Conservation (phyloP, 169 alveolate genomes). For the Plasmodium billcollinsi region DNA sequence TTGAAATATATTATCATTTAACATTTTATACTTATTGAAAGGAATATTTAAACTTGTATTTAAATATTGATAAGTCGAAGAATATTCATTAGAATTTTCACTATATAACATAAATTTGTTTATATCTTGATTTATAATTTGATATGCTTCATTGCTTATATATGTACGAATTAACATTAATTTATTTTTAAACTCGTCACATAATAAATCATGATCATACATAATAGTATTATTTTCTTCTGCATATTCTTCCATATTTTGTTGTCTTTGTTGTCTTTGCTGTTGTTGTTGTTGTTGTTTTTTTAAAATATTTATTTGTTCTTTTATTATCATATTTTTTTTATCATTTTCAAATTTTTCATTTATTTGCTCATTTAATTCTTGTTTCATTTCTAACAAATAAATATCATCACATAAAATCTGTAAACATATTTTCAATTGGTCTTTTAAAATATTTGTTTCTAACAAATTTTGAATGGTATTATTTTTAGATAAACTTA, state of each 20-base stretch:
- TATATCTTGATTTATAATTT: slow-evolving; percentile 17
- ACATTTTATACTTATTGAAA: slow-evolving; percentile 13
- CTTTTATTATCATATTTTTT: slow-evolving; percentile 82
- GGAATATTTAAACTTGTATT: slow-evolving; percentile 49
- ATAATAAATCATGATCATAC: slow-evolving; percentile 81
- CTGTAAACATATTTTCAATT: slow-evolving; percentile 74
- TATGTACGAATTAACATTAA: slow-evolving; percentile 6
- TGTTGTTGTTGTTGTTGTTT: not conserved
- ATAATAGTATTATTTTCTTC: slow-evolving; percentile 37
- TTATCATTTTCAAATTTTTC: slow-evolving; percentile 78
- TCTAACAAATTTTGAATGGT: slow-evolving; percentile 77
- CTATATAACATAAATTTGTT: slow-evolving; percentile 30
- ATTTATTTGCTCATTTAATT: slow-evolving; percentile 76
- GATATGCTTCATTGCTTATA: slow-evolving; percentile 2
- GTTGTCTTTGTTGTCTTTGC: not conserved
- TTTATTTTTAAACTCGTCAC: slow-evolving; percentile 76
- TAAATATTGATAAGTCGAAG: slow-evolving; percentile 67
- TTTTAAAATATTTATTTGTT: slow-evolving; percentile 74
- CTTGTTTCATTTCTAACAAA: slow-evolving; percentile 80
- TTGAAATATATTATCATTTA: slow-evolving; percentile 34
- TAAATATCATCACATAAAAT: slow-evolving; percentile 82
- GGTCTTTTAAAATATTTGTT: slow-evolving; percentile 58
- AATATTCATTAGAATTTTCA: slow-evolving; percentile 59
- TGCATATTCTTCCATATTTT: too few species aligned
- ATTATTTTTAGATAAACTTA: slow-evolving; percentile 40